phyloP scores from a whole-genome alignment of 2,329 filamentous ascomycete species.

The Epichloe hybrida region DNA sequence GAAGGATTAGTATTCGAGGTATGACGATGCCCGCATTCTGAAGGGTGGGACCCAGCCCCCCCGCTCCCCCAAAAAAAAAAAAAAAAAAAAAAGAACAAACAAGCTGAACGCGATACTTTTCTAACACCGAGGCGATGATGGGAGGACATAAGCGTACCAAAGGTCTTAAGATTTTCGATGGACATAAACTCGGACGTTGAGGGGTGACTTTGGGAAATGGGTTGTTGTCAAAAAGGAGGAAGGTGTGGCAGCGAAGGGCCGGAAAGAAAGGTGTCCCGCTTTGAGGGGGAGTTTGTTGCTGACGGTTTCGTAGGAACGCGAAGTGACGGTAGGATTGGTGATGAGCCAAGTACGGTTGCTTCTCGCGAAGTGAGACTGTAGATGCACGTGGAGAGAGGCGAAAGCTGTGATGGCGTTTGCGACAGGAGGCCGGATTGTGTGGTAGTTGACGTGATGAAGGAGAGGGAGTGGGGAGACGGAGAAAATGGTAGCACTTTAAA shows the following conservation, averaged over 20 bases:
- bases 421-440: slow-evolving; percentile 2
- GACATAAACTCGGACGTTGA: slow-evolving; percentile 83
- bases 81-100: no score
- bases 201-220: slow-evolving; percentile 42
- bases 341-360: not conserved
- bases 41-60: not conserved
- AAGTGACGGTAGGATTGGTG: not conserved
- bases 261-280: slow-evolving; percentile 30
- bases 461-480: slow-evolving; percentile 4
- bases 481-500: slow-evolving; percentile 1
- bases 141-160: slow-evolving; percentile 47
- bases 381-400: not conserved
- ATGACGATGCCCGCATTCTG: slow-evolving; percentile 13
- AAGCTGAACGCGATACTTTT: not conserved
- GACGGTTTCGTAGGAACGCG: slow-evolving; percentile 7
- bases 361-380: not conserved
- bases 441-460: slow-evolving; percentile 1
- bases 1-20: not conserved
- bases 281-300: slow-evolving; percentile 11
- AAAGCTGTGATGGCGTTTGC: slow-evolving; percentile 3
- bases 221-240: slow-evolving; percentile 20
- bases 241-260: slow-evolving; percentile 35
- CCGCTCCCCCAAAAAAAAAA: not conserved
- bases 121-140: not conserved
- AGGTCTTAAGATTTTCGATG: slow-evolving; percentile 97